Evolutionary conservation across 2,329 filamentous ascomycete genomes (phyloP), one percentile per base, ranked within the genome.

Genomic region (Hysterium pulicare): DNA sequence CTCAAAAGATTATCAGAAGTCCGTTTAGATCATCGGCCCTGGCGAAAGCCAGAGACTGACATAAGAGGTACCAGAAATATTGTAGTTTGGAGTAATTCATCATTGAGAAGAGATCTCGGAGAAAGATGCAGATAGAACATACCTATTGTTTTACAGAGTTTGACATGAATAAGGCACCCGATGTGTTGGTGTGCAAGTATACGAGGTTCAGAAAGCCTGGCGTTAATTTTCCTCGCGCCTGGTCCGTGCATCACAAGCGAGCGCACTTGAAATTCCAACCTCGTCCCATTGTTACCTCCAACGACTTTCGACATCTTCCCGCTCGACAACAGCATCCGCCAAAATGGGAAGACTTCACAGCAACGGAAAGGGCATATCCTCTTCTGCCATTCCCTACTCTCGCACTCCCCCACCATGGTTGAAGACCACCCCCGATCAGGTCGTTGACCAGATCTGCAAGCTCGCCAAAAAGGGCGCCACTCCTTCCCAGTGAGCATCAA

Each of bases 381-480:
- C 88, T 77, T 95, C 89, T 54, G 89, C 93, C 68, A 78, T 97
- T 76, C 93, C 94, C 70, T 98, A 97, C 85, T 95, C 89, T 61
- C 91, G 93, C 78, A 84, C 82, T 64, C 73, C 90, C 55, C 91
- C 93, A 51, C 82, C 90, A 62, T 98, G 93, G 93, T 81, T 97
- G 76, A 98, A 98, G 87, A 94, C 89, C 78, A 95, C 90, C 64
- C 90, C 93, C 70, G 90, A 96, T 68, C 89, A 95, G 79, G 90
- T 98, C 73, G 89, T 95, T 65, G 93, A 98, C 72, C 90, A 97
- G 80, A 98, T 98, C 79, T 90, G 87, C 79, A 95, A 95, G 82
- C 87, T 97, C 72, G 93, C 93, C 71, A 90, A 88, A 80, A 97
- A 97, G 87, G 93, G 94, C 79, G 89, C 89, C 62, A 95, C 91